Evolutionary conservation across 192 early-diverging fungal genomes (phyloP), one percentile per base, ranked within the genome.

Genomic region (Rhizoclosmatium globosum): DNA sequence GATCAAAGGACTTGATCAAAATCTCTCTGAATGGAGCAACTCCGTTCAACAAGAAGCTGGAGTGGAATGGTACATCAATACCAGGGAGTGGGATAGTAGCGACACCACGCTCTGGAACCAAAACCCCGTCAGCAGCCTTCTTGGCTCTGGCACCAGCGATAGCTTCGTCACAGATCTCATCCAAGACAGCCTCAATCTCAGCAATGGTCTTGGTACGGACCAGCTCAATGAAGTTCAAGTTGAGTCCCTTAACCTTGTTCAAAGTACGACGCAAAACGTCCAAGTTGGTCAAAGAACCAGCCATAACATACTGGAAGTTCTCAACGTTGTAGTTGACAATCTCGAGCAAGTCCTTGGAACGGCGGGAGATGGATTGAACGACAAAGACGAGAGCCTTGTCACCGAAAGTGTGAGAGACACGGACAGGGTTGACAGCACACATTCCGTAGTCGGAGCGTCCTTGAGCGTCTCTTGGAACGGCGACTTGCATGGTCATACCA

Each of bases 241-340:
- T 94, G 68, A 93, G 85, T 48, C 87, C 89, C 83, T 94, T 95
- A 84, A 96, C 85, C 85, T 93, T 93, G 88, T 98, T 96, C 61
- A 98, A 84, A 64, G 95, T 92, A 67, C 87, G 87, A 31, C 94
- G 89, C 70, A 98, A 89, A 23, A 90, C 89, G 60, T 97, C 95
- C 60, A 98, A 84, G 83, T 91, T 92, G 71, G 89, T 84, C 71
- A 95, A 85, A 69, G 94, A 91, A 84, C 96, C 96, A 68, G 96
- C 94, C 78, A 94, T 92, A 13, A 98, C 95, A 76, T 98, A 98
- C 85, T 98, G 96, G 90, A 94, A 93, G 88, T 96, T 96, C 83
- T 96, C 95, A 62, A 98, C 96, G 86, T 98, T 98, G 92, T 91
- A 96, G 86, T 98, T 98, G 82, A 98, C 96, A 77, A 97, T 96